These are phyloP conservation scores for Tricholoma terreum DNA, from an alignment of 768 basidiomycete genomes.

Conservation along the genomic window DNA sequence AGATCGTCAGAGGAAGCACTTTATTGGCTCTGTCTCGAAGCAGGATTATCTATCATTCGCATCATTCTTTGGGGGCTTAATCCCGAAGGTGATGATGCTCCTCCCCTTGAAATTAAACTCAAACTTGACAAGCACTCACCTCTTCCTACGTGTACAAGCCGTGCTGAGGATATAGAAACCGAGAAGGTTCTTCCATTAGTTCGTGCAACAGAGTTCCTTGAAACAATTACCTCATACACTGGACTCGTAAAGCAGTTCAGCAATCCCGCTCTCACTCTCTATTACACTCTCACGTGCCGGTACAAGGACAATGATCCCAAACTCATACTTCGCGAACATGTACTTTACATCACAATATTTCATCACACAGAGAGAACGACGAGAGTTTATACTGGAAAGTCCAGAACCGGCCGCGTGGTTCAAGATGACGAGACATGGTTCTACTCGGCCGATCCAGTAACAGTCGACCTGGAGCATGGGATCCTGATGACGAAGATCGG, in stretches of 20 bases:
- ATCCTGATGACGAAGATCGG: too few species aligned
- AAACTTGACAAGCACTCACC: background rate
- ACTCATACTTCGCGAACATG: background rate
- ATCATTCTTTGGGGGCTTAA: slow-evolving; percentile 14
- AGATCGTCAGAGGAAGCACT: background rate
- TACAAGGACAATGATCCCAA: background rate
- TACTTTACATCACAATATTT: slow-evolving; percentile 10
- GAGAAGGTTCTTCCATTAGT: slow-evolving; percentile 1
- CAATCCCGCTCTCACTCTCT: slow-evolving; percentile 5
- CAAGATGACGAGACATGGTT: too few species aligned
- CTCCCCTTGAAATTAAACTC: background rate
- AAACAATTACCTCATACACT: slow-evolving; percentile 8
- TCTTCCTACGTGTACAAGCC: background rate
- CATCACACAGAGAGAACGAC: slow-evolving; percentile 9
- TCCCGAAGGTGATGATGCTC: slow-evolving; percentile 4
- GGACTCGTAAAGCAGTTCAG: slow-evolving; percentile 6
- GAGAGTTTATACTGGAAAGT: background rate
- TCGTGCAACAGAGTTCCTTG: slow-evolving; percentile 8
- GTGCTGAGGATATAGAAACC: background rate
- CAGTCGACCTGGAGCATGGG: too few species aligned
- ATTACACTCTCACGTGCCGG: slow-evolving; percentile 6
- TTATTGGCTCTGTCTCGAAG: slow-evolving; percentile 14
- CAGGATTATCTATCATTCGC: slow-evolving; percentile 6
- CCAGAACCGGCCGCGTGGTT: too few species aligned
- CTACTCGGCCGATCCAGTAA: too few species aligned